Evolutionary conservation across 148 eudicot genomes (phyloP).

Genomic region (Agrostemma githago): DNA sequence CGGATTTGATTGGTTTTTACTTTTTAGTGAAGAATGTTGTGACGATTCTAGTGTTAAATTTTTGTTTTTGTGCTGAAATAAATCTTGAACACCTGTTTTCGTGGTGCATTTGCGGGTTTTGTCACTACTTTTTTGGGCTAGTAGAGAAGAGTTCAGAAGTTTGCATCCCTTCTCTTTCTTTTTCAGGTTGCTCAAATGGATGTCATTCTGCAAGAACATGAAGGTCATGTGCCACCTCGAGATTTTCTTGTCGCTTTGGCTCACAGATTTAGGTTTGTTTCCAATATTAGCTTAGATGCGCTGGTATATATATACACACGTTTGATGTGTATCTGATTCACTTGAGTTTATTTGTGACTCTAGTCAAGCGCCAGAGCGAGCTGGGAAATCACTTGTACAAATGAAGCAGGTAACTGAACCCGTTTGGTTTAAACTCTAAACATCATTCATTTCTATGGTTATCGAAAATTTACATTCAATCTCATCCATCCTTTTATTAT

Average conservation of each 20-base stretch:
- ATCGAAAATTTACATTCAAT: neutral
- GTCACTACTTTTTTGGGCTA: neutral
- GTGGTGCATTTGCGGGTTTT: neutral
- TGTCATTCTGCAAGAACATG: slow-evolving; percentile 61
- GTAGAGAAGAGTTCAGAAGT: neutral
- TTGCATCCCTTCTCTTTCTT: slow-evolving; percentile 18
- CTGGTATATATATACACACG: neutral
- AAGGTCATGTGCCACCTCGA: slow-evolving; percentile 53
- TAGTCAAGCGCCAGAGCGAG: slow-evolving; percentile 59
- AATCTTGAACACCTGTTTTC: neutral
- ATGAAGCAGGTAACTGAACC: slow-evolving; percentile 60
- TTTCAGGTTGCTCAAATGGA: slow-evolving; percentile 88
- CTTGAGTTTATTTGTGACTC: slow-evolving; percentile 16
- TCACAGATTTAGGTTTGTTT: slow-evolving; percentile 66
- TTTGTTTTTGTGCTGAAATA: no score
- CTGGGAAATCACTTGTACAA: slow-evolving; percentile 63
- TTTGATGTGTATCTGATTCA: slow-evolving; percentile 4
- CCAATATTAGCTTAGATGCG: neutral
- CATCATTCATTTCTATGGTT: neutral
- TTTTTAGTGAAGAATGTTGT: no score
- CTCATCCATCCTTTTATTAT: neutral
- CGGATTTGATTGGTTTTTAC: no score
- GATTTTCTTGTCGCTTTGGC: slow-evolving; percentile 77
- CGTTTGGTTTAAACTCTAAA: slow-evolving; percentile 8
- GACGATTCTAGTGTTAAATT: no score